Conservation (phyloP, 345 rosid species). For the Lagerstroemia speciosa region DNA sequence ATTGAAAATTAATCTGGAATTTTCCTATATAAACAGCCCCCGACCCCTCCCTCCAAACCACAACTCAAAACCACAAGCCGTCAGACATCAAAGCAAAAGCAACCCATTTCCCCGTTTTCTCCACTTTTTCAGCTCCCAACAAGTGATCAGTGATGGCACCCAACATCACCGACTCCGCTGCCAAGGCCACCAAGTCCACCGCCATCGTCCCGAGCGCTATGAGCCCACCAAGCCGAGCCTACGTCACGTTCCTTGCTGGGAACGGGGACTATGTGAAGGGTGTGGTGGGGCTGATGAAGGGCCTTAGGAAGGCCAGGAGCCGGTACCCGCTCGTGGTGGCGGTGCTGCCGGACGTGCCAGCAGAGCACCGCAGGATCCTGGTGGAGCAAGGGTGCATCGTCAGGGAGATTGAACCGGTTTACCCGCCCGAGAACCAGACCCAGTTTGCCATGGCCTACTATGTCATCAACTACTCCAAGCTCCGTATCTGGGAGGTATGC, state of each 20-base stretch:
- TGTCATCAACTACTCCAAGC: constrained; percentile 42
- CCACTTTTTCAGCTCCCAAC: neutral
- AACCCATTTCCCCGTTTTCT: too few relatives aligned
- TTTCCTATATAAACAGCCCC: too few relatives aligned
- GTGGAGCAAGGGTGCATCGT: constrained; percentile 28
- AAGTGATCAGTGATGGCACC: constrained; percentile 2
- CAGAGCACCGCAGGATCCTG: constrained; percentile 27
- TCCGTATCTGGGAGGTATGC: constrained; percentile 37
- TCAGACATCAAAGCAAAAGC: too few relatives aligned
- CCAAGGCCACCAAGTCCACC: neutral
- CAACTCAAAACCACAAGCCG: too few relatives aligned
- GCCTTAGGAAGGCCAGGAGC: constrained; percentile 29
- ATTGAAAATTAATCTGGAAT: too few relatives aligned
- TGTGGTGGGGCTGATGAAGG: constrained; percentile 41
- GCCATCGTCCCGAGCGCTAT: neutral
- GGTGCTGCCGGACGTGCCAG: constrained; percentile 31
- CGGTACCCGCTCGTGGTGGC: constrained; percentile 36
- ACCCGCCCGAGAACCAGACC: constrained; percentile 31
- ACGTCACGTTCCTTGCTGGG: constrained; percentile 33
- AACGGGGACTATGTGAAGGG: constrained; percentile 30
- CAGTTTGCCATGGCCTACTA: constrained; percentile 34
- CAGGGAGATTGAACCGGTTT: constrained; percentile 29
- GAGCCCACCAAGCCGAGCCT: constrained; percentile 4
- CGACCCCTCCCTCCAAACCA: too few relatives aligned
- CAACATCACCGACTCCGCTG: neutral